Evolutionary conservation across 106 monocot species (phyloP).

Genomic region (Agapanthus africanus): DNA sequence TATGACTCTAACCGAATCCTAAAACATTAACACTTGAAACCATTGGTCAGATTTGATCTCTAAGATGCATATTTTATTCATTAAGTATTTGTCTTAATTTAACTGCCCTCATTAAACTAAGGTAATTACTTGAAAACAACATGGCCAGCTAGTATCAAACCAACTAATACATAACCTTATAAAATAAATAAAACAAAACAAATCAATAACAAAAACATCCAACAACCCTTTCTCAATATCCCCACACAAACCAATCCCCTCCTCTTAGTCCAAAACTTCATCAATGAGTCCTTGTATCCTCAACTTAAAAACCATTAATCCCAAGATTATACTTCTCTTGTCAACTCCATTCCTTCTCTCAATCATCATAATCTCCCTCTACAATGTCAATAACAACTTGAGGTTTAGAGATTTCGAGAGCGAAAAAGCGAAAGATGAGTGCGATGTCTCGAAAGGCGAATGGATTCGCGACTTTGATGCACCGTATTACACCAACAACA

Average conservation of each 20-base stretch:
- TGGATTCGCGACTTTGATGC: slow-evolving; percentile 31
- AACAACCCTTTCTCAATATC: too few relatives aligned
- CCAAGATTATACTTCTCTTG: background rate
- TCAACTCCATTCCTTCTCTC: slow-evolving; percentile 11
- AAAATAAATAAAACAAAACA: background rate
- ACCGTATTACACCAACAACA: slow-evolving; percentile 45
- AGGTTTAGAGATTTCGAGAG: background rate
- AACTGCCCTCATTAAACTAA: too few relatives aligned
- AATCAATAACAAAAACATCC: too few relatives aligned
- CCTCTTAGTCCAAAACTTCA: background rate
- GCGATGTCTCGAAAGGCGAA: slow-evolving; percentile 41
- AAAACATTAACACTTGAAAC: too few relatives aligned
- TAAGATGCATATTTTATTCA: too few relatives aligned
- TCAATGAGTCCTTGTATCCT: background rate
- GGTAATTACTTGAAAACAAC: too few relatives aligned
- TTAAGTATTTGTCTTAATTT: too few relatives aligned
- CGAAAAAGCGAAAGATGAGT: background rate
- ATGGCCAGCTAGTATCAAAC: background rate
- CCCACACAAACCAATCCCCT: background rate
- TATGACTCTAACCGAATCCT: too few relatives aligned
- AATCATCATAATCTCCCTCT: background rate
- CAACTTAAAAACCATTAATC: background rate
- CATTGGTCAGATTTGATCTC: too few relatives aligned
- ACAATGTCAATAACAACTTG: background rate
- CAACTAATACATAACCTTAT: background rate